Evolutionary conservation across 371 early-diverging fungal genomes (phyloP).

Genomic region (Dipsacomyces acuminosporus): DNA sequence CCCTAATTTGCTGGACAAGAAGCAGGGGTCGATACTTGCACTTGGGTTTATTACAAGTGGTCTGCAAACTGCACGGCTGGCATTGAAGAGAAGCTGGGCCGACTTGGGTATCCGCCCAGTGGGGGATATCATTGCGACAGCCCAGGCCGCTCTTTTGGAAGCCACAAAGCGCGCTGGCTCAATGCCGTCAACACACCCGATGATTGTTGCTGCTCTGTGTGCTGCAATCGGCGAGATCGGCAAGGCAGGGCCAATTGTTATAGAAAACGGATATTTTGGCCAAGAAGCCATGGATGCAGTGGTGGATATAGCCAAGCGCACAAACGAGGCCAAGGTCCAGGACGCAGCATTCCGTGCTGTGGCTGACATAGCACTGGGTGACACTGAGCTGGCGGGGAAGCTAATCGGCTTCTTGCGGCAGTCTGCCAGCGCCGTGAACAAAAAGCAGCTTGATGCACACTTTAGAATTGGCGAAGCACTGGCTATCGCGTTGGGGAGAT

Average conservation of each 20-base stretch:
- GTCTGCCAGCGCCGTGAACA: constrained; percentile 55
- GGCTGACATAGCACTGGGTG: constrained; percentile 66
- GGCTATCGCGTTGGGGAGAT: constrained; percentile 64
- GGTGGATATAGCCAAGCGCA: constrained; percentile 17
- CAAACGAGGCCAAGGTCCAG: constrained; percentile 68
- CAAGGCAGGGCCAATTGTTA: constrained; percentile 2
- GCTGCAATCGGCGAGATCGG: constrained; percentile 17
- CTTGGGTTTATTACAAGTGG: constrained; percentile 59
- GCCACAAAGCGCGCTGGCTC: constrained; percentile 7
- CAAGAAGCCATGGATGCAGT: constrained; percentile 4
- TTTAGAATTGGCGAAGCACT: constrained; percentile 82
- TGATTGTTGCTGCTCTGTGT: constrained; percentile 14
- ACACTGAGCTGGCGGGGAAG: constrained; percentile 30
- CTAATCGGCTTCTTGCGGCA: constrained; percentile 58
- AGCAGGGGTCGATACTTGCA: constrained; percentile 65
- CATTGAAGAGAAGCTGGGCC: constrained; percentile 16
- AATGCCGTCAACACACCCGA: constrained; percentile 4
- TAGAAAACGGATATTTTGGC: background rate
- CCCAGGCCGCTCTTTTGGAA: background rate
- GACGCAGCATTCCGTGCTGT: constrained; percentile 67
- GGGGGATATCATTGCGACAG: background rate
- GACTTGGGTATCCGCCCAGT: constrained; percentile 14
- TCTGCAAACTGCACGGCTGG: constrained; percentile 8
- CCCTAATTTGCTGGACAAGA: constrained; percentile 45
- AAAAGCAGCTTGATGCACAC: constrained; percentile 76